Evolutionary conservation across 805 yeast species (phyloP).

Genomic region (Ogataea thermomethanolica): DNA sequence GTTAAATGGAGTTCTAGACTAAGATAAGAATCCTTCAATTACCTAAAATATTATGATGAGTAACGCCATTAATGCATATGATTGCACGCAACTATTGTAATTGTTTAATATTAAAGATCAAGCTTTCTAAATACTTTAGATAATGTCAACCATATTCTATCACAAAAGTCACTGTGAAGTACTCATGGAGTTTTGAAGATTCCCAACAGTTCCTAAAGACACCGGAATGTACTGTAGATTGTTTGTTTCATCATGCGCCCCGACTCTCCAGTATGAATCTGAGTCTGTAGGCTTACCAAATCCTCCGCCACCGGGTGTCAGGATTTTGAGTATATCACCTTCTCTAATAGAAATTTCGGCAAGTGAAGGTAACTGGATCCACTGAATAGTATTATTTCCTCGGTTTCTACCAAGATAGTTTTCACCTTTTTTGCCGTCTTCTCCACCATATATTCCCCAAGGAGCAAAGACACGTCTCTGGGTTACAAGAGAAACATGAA

Average conservation of each 20-base stretch:
- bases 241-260: background rate
- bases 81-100: too few relatives aligned
- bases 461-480: conserved; percentile 53
- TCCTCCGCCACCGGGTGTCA: background rate
- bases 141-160: too few relatives aligned
- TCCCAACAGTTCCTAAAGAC: background rate
- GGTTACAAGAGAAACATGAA: conserved; percentile 28
- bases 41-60: too few relatives aligned
- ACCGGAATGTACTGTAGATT: background rate
- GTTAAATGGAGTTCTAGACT: too few relatives aligned
- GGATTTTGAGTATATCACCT: background rate
- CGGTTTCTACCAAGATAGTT: conserved; percentile 14
- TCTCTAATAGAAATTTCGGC: background rate
- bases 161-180: background rate
- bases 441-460: conserved; percentile 53
- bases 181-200: background rate
- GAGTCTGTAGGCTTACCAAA: background rate
- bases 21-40: too few relatives aligned
- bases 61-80: too few relatives aligned
- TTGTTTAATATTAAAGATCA: too few relatives aligned
- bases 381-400: conserved; percentile 3
- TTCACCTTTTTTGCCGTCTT: conserved; percentile 42
- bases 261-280: conserved; percentile 1
- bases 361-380: conserved; percentile 1
- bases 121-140: too few relatives aligned